Evolutionary conservation across 139 green algal genomes (phyloP), one percentile per base, ranked within the genome.

Genomic region (Asterochloris sp.): DNA sequence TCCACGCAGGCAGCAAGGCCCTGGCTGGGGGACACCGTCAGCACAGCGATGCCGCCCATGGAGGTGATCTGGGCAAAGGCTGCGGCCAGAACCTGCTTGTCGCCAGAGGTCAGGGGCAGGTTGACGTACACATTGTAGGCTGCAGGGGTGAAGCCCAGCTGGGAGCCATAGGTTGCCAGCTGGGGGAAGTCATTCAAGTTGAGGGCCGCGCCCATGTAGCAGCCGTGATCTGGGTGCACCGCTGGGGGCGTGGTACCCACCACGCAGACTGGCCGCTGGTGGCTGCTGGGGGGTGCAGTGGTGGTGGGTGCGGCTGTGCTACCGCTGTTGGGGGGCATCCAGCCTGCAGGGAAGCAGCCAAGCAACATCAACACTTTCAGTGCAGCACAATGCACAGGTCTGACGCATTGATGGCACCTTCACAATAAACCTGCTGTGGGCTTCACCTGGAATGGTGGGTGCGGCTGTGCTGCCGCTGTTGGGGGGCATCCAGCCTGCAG

Each of bases 81-180:
- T 14, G 38, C 23, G 76, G 38, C 68, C 24, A 80, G 61, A 6
- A 80, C n/a, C 23, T 62, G 60, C 76, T 80, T 80, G 76, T 80
- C 76, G 12, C 12, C 23, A 11, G 67, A 24, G n/a, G 17, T 17
- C 24, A 80, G 76, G 23, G 76, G 76, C 14, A 80, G 68, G 76
- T 80, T 80, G 76, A 80, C 76, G 38, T 80, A 80, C 16, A 80
- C 60, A 27, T 80, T 80, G 76, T 80, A 80, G 12, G 76, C 67
- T n/a, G 76, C 76, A 15, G 76, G 76, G 23, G 67, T 47, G 60
- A 61, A 80, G 12, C 60, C 54, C 13, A 62, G 60, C 14, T 61
- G 60, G 29, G 60, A 12, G 24, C 24, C 38, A 47, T 80, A 80
- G 60, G 67, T 69, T 13, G 76, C 60, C 16, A 80, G 67, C 24